phyloP scores from a whole-genome alignment of 306 rosid genomes.

The Quercus parvula region DNA sequence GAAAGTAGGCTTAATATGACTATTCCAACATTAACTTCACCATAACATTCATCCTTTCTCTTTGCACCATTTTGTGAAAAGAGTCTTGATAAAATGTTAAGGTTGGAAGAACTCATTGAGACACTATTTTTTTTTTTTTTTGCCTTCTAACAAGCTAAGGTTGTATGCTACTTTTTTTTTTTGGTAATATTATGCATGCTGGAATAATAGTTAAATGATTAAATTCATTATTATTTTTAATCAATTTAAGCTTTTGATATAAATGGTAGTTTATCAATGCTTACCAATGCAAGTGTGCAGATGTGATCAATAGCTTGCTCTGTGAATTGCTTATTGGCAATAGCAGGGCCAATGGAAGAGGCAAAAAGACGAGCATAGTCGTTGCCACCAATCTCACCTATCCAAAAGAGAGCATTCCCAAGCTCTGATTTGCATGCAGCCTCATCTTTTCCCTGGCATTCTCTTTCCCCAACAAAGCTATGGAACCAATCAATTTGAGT shows the following conservation, averaged over 20 bases:
- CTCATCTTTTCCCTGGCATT: background rate
- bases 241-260: too few relatives aligned
- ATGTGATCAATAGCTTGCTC: background rate
- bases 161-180: too few relatives aligned
- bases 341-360: background rate
- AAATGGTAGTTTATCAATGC: background rate
- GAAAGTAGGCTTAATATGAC: background rate
- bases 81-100: too few relatives aligned
- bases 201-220: too few relatives aligned
- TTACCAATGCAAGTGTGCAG: background rate
- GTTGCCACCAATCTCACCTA: slow-evolving; percentile 24
- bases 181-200: too few relatives aligned
- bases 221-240: too few relatives aligned
- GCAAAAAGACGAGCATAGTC: slow-evolving; percentile 20
- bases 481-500: slow-evolving; percentile 24
- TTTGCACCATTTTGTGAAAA: too few relatives aligned
- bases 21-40: too few relatives aligned
- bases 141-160: too few relatives aligned
- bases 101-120: too few relatives aligned
- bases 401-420: slow-evolving; percentile 17
- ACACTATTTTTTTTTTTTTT: too few relatives aligned
- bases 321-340: background rate
- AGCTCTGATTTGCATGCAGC: background rate
- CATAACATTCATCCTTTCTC: too few relatives aligned
- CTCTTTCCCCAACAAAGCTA: background rate